phyloP scores from a whole-genome alignment of 2,329 filamentous ascomycete species.

The Alternaria burnsii region DNA sequence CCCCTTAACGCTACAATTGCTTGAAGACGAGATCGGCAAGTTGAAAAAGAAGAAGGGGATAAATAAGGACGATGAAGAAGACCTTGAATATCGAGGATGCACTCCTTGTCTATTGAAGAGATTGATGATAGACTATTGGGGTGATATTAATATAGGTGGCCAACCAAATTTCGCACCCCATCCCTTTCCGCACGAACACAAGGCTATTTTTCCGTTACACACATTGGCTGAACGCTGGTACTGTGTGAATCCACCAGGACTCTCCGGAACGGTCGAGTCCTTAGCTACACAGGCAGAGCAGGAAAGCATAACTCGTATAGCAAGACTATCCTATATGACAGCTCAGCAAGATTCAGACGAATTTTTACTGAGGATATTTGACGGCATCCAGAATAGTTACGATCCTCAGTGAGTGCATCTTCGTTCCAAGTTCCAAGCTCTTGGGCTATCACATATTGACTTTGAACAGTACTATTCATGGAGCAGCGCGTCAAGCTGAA shows the following conservation, averaged over 20 bases:
- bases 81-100: too few species aligned
- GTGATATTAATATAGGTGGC: too few species aligned
- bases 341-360: neutral
- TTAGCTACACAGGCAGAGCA: too few species aligned
- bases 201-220: neutral
- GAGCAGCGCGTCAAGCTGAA: neutral
- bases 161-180: neutral
- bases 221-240: neutral
- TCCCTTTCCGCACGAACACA: neutral
- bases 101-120: too few species aligned
- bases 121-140: too few species aligned
- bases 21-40: too few species aligned
- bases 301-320: too few species aligned
- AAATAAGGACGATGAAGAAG: neutral
- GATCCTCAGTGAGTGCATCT: neutral
- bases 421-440: too few species aligned
- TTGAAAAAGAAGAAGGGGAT: neutral
- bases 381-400: neutral
- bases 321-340: neutral
- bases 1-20: too few species aligned
- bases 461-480: neutral
- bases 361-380: neutral
- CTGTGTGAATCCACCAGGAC: neutral
- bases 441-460: neutral
- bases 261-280: accelerated